phyloP scores from a whole-genome alignment of 768 basidiomycete species.

The Gelatoporia subvermispora region DNA sequence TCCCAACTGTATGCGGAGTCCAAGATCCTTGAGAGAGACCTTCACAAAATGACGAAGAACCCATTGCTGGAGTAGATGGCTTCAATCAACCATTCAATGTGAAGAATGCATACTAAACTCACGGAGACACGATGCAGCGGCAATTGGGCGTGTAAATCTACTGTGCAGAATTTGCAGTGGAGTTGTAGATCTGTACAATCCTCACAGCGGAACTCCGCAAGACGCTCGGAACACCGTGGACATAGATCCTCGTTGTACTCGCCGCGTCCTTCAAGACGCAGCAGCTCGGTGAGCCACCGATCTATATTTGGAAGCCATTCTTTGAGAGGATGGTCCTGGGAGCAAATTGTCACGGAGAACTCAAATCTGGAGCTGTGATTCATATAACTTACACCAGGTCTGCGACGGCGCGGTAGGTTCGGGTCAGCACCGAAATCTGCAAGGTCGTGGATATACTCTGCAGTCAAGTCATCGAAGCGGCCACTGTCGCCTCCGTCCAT shows the following conservation, averaged over 20 bases:
- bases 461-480: too few relatives aligned
- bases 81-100: too few relatives aligned
- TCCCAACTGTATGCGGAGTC: constrained; percentile 22
- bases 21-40: constrained; percentile 11
- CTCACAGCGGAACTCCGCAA: background rate
- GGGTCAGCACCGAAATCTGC: too few relatives aligned
- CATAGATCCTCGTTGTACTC: background rate
- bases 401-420: too few relatives aligned
- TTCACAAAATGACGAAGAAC: background rate
- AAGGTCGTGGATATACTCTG: too few relatives aligned
- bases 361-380: too few relatives aligned
- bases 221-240: background rate
- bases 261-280: constrained; percentile 3
- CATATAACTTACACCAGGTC: too few relatives aligned
- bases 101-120: too few relatives aligned
- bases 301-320: constrained; percentile 2
- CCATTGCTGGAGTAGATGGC: background rate
- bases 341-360: background rate
- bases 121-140: too few relatives aligned
- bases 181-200: background rate
- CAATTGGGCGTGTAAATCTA: too few relatives aligned
- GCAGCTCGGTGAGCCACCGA: constrained; percentile 1
- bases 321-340: constrained; percentile 1
- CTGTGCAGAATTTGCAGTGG: constrained; percentile 5
- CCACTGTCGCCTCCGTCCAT: too few relatives aligned